A percentile compares a stretch with the other conserved stretches of the same genome.
phyloP scores from a whole-genome alignment of 805 yeast genomes.

The Candida wancherniae region DNA sequence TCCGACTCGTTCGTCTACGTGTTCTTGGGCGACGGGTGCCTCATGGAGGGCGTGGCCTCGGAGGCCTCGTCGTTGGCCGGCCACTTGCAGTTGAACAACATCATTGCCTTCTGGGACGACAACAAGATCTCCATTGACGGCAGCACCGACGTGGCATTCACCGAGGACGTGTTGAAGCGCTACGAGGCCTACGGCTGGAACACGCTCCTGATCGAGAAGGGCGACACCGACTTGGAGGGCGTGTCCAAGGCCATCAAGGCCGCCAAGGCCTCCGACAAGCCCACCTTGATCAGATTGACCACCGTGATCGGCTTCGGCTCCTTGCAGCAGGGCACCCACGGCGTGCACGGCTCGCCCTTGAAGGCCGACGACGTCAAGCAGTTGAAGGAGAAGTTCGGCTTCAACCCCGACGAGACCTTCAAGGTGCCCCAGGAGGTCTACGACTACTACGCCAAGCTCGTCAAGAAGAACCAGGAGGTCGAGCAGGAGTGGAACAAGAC shows the following conservation, averaged over 20 bases:
- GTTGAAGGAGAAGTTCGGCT: slow-evolving; percentile 78
- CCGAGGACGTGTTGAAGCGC: slow-evolving; percentile 84
- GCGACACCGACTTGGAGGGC: slow-evolving; percentile 71
- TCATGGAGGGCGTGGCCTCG: slow-evolving; percentile 95
- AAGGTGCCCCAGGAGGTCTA: slow-evolving; percentile 79
- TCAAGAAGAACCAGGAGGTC: slow-evolving; percentile 57
- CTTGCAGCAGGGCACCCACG: slow-evolving; percentile 72
- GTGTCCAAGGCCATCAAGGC: slow-evolving; percentile 70
- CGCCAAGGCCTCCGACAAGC: slow-evolving; percentile 82
- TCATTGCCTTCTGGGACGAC: slow-evolving; percentile 94
- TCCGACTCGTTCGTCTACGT: slow-evolving; percentile 73
- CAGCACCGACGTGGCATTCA: slow-evolving; percentile 80
- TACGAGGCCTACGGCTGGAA: slow-evolving; percentile 95
- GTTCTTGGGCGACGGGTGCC: slow-evolving; percentile 95
- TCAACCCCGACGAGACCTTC: slow-evolving; percentile 79
- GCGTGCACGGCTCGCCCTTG: slow-evolving; percentile 95
- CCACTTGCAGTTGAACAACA: slow-evolving; percentile 86
- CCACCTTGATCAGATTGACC: slow-evolving; percentile 80
- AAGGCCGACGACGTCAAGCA: slow-evolving; percentile 89
- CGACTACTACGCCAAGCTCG: slow-evolving; percentile 57
- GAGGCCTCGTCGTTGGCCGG: slow-evolving; percentile 96
- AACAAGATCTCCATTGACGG: slow-evolving; percentile 97
- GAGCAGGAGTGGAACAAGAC: slow-evolving; percentile 73
- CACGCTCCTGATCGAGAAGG: slow-evolving; percentile 68
- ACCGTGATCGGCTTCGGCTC: slow-evolving; percentile 97